Conservation (phyloP, 2,329 filamentous ascomycete genomes). For the Exophiala mesophila region DNA sequence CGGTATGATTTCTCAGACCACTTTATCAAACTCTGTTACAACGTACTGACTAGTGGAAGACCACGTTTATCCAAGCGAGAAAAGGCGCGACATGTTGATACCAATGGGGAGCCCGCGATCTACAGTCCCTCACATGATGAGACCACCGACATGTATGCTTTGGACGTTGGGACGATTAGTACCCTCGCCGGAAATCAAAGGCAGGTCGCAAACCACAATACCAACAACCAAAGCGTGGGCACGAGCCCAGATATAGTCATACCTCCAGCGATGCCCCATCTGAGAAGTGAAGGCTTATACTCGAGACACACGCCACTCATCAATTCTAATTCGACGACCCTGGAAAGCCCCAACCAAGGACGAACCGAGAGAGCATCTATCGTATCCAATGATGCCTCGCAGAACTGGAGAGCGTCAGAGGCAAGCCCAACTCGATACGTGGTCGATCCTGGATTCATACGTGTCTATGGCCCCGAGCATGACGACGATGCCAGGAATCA, state of each 20-base stretch:
- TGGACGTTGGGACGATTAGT: no score
- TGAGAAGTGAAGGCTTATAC: constrained; percentile 1
- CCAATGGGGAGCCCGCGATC: not conserved
- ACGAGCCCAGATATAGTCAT: constrained; percentile 1
- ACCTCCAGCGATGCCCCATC: not conserved
- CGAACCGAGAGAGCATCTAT: constrained; percentile 1
- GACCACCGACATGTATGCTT: no score
- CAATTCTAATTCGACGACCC: not conserved
- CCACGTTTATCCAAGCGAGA: constrained; percentile 6
- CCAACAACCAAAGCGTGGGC: not conserved
- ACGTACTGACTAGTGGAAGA: no score
- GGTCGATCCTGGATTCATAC: constrained; percentile 11
- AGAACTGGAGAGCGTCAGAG: constrained; percentile 8
- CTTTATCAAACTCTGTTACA: no score
- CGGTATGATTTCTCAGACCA: not conserved
- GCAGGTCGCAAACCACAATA: no score
- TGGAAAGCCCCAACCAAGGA: constrained; percentile 1
- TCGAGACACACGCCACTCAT: not conserved
- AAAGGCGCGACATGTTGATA: constrained; percentile 2
- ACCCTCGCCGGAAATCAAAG: no score
- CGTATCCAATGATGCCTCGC: constrained; percentile 2
- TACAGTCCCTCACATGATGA: constrained; percentile 7
- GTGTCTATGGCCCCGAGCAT: constrained; percentile 8
- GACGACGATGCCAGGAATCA: constrained; percentile 9
- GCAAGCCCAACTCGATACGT: constrained; percentile 1